Base-by-base conservation (phyloP, 805 yeast species). In the Spathaspora arborariae region DNA sequence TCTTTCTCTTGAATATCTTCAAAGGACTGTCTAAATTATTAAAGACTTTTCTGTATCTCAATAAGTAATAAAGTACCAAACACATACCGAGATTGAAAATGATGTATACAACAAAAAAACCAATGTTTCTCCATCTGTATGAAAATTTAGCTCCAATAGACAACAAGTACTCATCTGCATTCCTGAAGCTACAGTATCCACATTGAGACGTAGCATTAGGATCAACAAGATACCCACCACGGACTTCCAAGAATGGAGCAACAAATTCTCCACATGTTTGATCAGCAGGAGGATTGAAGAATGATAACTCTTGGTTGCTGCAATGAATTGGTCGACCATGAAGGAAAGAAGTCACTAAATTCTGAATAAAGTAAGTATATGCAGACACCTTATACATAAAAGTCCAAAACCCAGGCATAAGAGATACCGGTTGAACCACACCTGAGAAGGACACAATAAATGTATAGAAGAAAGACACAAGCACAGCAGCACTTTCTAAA, bases 321-420 rank as follows among this genome's bases (percentile, higher is more conserved):
- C 75, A 68, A 11, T 48, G 56, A 10, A 86, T 83, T 33, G 63
- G 59, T 51, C 78, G 70, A 34, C 72, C 75, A 52, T 83, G 54
- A 75, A 66, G 44, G 75, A 71, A 24, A 60, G 65, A 20, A 67
- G 71, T 39, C 39, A 82, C 68, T 50, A 84, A 69, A 44, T 79
- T 72, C 51, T 79, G 81, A 48, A 87, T 69, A 61, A 84, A 79
- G 59, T 88, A 88, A 1, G 92, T 85, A 64, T 77, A 76, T 8
- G 86, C 95, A 20, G 88, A 82, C 18, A 73, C 74, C 54, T 85
- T 78, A 78, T 85, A 83, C 90, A 88, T 85, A 62, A 85, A 88
- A 41, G 78, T 81, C 95, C 95, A 88, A 71, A 88, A 88, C 1
- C 87, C 82, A 10, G 95, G 94, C 82, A 86, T 76, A 45, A 72